phyloP scores from a whole-genome alignment of 345 rosid species.

The Syzygium grande region DNA sequence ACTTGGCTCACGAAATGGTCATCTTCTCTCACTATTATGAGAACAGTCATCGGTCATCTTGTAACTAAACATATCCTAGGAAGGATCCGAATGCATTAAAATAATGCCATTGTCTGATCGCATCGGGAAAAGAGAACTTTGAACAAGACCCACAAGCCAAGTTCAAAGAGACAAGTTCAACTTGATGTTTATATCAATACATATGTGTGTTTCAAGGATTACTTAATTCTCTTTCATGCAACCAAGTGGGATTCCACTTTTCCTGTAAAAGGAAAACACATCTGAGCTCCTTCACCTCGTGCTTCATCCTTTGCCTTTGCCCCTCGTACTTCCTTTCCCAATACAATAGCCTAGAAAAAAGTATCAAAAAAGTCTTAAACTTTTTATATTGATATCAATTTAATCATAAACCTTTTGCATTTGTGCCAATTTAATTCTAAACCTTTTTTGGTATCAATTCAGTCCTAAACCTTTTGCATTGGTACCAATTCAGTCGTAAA shows the following conservation, averaged over 20 bases:
- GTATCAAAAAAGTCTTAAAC: too few species aligned
- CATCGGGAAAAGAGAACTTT: neutral
- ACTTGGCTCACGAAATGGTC: neutral
- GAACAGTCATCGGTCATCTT: constrained; percentile 2
- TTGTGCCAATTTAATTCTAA: too few species aligned
- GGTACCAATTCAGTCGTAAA: too few species aligned
- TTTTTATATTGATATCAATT: too few species aligned
- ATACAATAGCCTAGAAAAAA: neutral
- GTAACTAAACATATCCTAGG: neutral
- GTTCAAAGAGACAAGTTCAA: neutral
- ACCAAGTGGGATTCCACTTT: too few species aligned
- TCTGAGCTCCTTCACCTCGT: neutral
- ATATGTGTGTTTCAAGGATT: neutral
- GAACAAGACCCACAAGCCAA: neutral
- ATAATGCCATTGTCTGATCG: neutral
- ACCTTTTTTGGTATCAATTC: too few species aligned
- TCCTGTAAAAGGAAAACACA: neutral
- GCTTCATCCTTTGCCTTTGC: neutral
- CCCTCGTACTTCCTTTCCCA: neutral
- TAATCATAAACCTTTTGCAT: too few species aligned
- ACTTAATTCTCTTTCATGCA: neutral
- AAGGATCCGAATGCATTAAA: neutral
- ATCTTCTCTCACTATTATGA: neutral
- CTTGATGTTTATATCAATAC: neutral
- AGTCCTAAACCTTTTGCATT: too few species aligned